Conservation (phyloP, 2,329 filamentous ascomycete genomes). For the Tolypocladium tundrense region DNA sequence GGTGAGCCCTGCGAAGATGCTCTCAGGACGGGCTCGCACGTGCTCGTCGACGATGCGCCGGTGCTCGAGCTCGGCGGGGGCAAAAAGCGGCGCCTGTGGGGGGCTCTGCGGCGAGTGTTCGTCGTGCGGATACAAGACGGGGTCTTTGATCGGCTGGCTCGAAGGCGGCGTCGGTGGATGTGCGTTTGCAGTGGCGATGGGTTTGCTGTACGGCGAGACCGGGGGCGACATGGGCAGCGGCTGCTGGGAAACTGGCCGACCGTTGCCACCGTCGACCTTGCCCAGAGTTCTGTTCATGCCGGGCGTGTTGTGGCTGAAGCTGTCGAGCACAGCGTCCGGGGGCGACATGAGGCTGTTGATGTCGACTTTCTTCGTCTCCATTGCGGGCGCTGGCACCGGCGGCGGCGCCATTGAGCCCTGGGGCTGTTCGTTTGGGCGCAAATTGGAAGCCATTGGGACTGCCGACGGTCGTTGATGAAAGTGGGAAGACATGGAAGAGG, state of each 20-base stretch:
- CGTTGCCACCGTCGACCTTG: constrained; percentile 9
- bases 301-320: constrained; percentile 27
- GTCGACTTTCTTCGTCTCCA: constrained; percentile 30
- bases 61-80: constrained; percentile 26
- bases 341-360: constrained; percentile 53
- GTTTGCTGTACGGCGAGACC: constrained; percentile 38
- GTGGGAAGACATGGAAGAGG: constrained; percentile 5
- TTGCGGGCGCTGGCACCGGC: constrained; percentile 10
- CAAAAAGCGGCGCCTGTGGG: constrained; percentile 40
- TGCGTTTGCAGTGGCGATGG: constrained; percentile 22
- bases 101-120: constrained; percentile 29
- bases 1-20: constrained; percentile 30
- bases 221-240: constrained; percentile 44
- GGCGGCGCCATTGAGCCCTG: constrained; percentile 19
- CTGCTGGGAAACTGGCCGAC: constrained; percentile 18
- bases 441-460: constrained; percentile 16
- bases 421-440: constrained; percentile 9
- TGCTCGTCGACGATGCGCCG: constrained; percentile 40
- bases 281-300: background rate
- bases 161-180: constrained; percentile 15
- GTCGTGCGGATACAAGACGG: constrained; percentile 45
- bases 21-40: constrained; percentile 30
- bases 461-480: constrained; percentile 6
- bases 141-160: constrained; percentile 33
- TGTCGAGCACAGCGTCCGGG: constrained; percentile 45